A percentile compares a stretch with the other conserved stretches of the same genome.
phyloP scores from a whole-genome alignment of 345 rosid species.

The Boechera stricta region DNA sequence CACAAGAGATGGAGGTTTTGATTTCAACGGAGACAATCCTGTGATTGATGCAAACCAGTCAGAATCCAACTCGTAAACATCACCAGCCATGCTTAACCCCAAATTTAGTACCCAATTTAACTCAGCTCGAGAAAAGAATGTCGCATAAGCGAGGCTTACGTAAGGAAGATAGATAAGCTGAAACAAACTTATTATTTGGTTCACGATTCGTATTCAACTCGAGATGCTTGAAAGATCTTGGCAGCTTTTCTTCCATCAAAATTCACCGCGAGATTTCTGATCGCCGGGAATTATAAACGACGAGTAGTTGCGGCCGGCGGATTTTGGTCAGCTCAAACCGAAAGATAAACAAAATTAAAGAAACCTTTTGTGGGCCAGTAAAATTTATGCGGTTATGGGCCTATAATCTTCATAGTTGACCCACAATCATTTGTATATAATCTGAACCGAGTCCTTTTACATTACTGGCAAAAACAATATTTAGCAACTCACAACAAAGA shows the following conservation, averaged over 20 bases:
- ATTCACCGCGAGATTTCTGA: background rate
- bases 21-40: slow-evolving; percentile 50
- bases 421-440: background rate
- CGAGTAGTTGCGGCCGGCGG: slow-evolving; percentile 7
- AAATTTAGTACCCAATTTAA: background rate
- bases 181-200: slow-evolving; percentile 33
- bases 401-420: background rate
- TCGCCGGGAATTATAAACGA: slow-evolving; percentile 22
- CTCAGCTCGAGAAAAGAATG: slow-evolving; percentile 13
- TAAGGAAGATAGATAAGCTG: slow-evolving; percentile 45
- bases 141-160: slow-evolving; percentile 43
- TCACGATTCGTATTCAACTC: slow-evolving; percentile 47
- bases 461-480: too few relatives aligned
- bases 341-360: background rate
- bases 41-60: slow-evolving; percentile 26
- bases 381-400: background rate
- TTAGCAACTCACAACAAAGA: too few relatives aligned
- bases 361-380: background rate
- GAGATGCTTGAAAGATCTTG: slow-evolving; percentile 51
- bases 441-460: background rate
- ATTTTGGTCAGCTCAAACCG: slow-evolving; percentile 18
- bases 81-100: background rate
- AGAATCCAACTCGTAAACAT: background rate
- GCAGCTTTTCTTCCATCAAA: slow-evolving; percentile 51
- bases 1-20: slow-evolving; percentile 65